Evolutionary conservation across 768 basidiomycete species (phyloP).

Genomic region (Melanogaster broomeanus): DNA sequence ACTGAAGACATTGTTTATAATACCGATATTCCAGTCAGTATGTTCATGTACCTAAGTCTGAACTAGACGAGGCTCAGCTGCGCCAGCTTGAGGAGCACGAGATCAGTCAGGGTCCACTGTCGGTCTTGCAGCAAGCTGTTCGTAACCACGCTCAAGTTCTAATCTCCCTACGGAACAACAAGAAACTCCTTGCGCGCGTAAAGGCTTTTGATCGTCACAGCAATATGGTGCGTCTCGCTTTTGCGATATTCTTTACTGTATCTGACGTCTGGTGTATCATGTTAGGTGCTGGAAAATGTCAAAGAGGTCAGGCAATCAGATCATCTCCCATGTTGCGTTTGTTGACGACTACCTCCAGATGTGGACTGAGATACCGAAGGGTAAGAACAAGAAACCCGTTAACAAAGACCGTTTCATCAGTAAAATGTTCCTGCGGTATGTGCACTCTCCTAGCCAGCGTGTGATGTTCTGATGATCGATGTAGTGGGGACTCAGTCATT

Average conservation of each 20-base stretch:
- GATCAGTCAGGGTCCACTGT: constrained; percentile 96
- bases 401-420: constrained; percentile 99
- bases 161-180: constrained; percentile 97
- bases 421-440: constrained; percentile 95
- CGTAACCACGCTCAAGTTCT: constrained; percentile 97
- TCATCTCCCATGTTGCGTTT: constrained; percentile 3
- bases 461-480: constrained; percentile 12
- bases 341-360: constrained; percentile 56
- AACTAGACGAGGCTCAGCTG: constrained; percentile 95
- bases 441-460: constrained; percentile 6
- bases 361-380: constrained; percentile 99
- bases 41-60: constrained; percentile 94
- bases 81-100: constrained; percentile 97
- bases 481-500: constrained; percentile 95
- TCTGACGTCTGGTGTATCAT: constrained; percentile 9
- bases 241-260: neutral
- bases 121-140: constrained; percentile 95
- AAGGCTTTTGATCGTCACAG: constrained; percentile 99
- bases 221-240: constrained; percentile 77
- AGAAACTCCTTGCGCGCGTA: constrained; percentile 92
- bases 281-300: constrained; percentile 94
- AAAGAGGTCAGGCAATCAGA: constrained; percentile 71
- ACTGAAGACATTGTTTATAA: constrained; percentile 7
- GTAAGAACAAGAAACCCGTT: constrained; percentile 97
- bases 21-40: constrained; percentile 69